phyloP scores from a whole-genome alignment of 2,329 filamentous ascomycete species.

The Sporothrix variecibatus region DNA sequence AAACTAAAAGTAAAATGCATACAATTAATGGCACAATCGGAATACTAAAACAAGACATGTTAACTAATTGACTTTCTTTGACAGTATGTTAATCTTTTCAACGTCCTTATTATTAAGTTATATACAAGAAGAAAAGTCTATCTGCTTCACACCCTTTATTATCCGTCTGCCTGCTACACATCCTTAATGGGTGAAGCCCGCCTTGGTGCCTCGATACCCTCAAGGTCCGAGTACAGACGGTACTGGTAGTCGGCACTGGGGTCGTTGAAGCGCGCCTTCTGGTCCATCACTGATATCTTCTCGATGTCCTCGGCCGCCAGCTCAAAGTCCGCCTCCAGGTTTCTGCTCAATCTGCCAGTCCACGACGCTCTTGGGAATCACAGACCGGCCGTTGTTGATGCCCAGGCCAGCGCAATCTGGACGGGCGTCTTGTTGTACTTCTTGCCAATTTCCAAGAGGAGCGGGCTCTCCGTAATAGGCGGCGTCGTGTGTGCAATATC shows the following conservation, averaged over 20 bases:
- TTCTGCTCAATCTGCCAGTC: conserved; percentile 69
- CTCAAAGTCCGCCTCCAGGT: conserved; percentile 39
- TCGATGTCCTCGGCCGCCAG: conserved; percentile 18
- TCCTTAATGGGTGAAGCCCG: conserved; percentile 10
- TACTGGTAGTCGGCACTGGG: conserved; percentile 20
- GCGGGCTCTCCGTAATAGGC: conserved; percentile 53
- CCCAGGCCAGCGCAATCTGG: conserved; percentile 67
- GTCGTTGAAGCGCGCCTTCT: conserved; percentile 24
- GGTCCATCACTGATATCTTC: conserved; percentile 14
- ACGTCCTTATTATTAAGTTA: not conserved
- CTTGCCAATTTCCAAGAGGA: conserved; percentile 59
- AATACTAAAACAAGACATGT: no score
- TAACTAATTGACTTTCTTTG: no score
- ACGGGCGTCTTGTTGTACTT: conserved; percentile 60
- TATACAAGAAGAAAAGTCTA: not conserved
- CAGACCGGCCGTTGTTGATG: conserved; percentile 64
- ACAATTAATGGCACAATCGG: not conserved
- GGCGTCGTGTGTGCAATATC: conserved; percentile 50
- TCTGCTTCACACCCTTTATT: not conserved
- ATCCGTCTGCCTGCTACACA: not conserved
- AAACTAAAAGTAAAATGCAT: not conserved
- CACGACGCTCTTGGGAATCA: conserved; percentile 70
- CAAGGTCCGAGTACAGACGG: conserved; percentile 14
- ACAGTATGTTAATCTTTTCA: no score
- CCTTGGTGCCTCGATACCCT: conserved; percentile 19